Conservation (phyloP, 306 rosid species). For the Pyrus bretschneideri region DNA sequence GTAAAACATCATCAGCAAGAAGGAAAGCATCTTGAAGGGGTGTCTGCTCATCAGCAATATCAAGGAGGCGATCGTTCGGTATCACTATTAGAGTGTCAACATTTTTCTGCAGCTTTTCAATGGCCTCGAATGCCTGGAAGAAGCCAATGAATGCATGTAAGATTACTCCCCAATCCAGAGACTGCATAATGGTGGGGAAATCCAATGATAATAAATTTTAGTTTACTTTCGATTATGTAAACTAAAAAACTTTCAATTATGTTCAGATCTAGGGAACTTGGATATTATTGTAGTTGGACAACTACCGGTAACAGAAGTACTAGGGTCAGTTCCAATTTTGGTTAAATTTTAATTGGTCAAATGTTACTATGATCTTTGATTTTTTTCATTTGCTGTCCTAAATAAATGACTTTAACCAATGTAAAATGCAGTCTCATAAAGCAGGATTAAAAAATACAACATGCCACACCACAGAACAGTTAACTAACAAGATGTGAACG, state of each 20-base stretch:
- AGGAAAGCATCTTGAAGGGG: constrained; percentile 90
- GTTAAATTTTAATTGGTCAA: neutral
- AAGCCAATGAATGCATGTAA: neutral
- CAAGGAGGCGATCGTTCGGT: constrained; percentile 96
- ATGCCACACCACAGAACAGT: neutral
- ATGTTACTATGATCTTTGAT: neutral
- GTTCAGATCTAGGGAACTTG: neutral
- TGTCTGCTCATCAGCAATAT: constrained; percentile 87
- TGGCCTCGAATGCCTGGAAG: constrained; percentile 88
- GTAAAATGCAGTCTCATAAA: neutral
- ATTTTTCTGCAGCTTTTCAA: constrained; percentile 87
- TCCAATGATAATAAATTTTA: neutral
- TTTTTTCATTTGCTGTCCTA: neutral
- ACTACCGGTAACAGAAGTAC: neutral
- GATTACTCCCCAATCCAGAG: neutral
- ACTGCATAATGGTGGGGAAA: neutral
- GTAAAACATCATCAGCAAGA: constrained; percentile 92
- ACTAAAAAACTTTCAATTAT: neutral
- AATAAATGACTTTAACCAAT: neutral
- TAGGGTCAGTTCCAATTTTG: neutral
- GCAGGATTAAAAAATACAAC: neutral
- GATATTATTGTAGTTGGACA: neutral
- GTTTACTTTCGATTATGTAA: neutral
- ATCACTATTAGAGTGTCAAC: constrained; percentile 94
- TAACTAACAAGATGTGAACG: neutral